These are phyloP conservation scores for Candida pseudoviswanathii DNA, from an alignment of 1,139 yeast genomes.

Conservation along the genomic window DNA sequence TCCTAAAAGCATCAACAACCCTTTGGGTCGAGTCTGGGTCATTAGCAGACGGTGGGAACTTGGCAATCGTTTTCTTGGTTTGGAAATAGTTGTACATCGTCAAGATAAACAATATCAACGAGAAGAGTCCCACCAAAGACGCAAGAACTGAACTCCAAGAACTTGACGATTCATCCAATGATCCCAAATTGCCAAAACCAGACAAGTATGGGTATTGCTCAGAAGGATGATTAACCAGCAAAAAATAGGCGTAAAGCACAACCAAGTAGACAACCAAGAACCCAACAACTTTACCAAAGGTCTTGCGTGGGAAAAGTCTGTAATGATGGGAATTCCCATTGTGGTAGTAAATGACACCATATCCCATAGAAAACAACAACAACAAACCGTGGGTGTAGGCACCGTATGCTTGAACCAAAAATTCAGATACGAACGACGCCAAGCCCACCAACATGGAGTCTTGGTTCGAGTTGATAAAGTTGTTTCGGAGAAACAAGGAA, in stretches of 20 bases:
- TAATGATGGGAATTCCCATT: constrained; percentile 28
- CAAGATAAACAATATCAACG: constrained; percentile 19
- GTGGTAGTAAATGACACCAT: constrained; percentile 39
- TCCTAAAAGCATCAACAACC: constrained; percentile 29
- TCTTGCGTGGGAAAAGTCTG: constrained; percentile 27
- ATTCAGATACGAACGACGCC: constrained; percentile 1
- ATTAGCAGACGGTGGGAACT: constrained; percentile 30
- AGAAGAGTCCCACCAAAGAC: constrained; percentile 6
- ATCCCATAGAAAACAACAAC: constrained; percentile 42
- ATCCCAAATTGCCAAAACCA: constrained; percentile 5
- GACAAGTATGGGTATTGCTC: constrained; percentile 6
- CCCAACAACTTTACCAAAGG: constrained; percentile 20
- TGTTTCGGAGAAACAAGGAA: constrained; percentile 22
- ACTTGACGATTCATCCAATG: not conserved
- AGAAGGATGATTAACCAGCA: not conserved
- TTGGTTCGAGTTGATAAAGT: constrained; percentile 12
- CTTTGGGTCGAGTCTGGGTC: constrained; percentile 21
- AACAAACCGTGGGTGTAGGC: constrained; percentile 17
- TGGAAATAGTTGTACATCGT: constrained; percentile 26
- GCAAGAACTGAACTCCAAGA: not conserved
- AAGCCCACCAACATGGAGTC: constrained; percentile 8
- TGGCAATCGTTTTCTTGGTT: constrained; percentile 31
- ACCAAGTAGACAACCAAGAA: constrained; percentile 18
- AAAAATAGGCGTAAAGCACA: constrained; percentile 6
- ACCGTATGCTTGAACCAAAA: constrained; percentile 8